A percentile compares a stretch with the other conserved stretches of the same genome.
phyloP scores from a whole-genome alignment of 768 basidiomycete genomes.

The Pisolithus microcarpus region DNA sequence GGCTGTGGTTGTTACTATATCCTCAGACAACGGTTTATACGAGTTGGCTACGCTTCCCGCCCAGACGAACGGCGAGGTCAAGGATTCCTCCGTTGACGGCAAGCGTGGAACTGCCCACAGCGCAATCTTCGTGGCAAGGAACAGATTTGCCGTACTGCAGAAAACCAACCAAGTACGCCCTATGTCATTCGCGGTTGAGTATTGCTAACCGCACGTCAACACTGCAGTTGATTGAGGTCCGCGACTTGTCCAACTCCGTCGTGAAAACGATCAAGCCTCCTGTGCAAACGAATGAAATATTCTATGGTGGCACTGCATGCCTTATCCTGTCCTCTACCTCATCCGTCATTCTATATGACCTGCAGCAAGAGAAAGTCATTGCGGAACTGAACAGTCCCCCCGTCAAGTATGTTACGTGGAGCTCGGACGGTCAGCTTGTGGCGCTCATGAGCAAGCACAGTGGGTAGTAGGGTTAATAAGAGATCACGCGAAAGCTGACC shows the following conservation, averaged over 20 bases:
- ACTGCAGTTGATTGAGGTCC: constrained; percentile 77
- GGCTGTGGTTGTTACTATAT: constrained; percentile 82
- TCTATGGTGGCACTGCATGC: constrained; percentile 95
- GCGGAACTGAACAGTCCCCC: constrained; percentile 93
- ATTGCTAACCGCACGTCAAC: constrained; percentile 9
- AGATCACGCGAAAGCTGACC: constrained; percentile 7
- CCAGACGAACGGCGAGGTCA: constrained; percentile 67
- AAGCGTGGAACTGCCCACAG: constrained; percentile 84
- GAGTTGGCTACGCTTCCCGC: constrained; percentile 76
- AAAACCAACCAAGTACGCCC: constrained; percentile 72
- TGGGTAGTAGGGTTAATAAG: constrained; percentile 35
- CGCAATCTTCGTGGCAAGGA: constrained; percentile 94
- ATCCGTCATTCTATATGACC: constrained; percentile 88
- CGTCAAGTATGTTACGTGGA: constrained; percentile 98
- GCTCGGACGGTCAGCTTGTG: constrained; percentile 79
- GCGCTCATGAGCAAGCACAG: constrained; percentile 98
- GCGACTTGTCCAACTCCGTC: constrained; percentile 86
- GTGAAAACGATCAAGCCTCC: constrained; percentile 95
- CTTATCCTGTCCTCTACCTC: constrained; percentile 83
- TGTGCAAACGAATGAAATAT: constrained; percentile 93
- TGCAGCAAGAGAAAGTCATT: constrained; percentile 92
- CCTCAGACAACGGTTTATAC: constrained; percentile 91
- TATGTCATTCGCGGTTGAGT: neutral
- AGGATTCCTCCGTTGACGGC: constrained; percentile 88
- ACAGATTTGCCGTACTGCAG: constrained; percentile 89